Percentiles rank a stretch among this genome's conserved stretches.
phyloP scores from a whole-genome alignment of 192 early-diverging fungal genomes.

The Spizellomyces sp. region DNA sequence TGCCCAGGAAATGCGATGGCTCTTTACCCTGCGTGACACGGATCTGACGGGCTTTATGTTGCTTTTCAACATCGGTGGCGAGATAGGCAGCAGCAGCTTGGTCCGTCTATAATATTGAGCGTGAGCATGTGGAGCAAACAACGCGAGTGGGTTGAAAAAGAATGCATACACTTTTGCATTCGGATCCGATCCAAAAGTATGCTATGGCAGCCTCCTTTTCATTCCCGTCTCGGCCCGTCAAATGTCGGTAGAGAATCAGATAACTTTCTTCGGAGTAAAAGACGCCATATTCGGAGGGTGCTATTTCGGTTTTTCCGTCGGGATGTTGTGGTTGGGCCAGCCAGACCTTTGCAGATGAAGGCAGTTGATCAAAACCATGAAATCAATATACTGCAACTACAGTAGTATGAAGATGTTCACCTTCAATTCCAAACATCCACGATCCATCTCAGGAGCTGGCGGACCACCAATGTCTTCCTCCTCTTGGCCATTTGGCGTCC shows the following conservation, averaged over 20 bases:
- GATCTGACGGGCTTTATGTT: slow-evolving; percentile 31
- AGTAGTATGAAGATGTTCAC: slow-evolving; percentile 1
- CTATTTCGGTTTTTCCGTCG: background rate
- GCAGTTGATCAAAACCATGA: no score
- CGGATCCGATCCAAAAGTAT: slow-evolving; percentile 45
- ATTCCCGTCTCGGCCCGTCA: slow-evolving; percentile 35
- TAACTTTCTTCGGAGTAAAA: slow-evolving; percentile 40
- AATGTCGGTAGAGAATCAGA: slow-evolving; percentile 34
- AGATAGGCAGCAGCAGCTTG: slow-evolving; percentile 34
- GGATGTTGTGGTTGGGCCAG: background rate
- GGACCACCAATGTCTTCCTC: slow-evolving; percentile 36
- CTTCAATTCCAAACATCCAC: slow-evolving; percentile 26
- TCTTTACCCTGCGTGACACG: slow-evolving; percentile 43
- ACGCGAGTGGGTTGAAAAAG: background rate
- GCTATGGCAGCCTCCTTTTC: slow-evolving; percentile 34
- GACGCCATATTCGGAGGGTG: slow-evolving; percentile 24
- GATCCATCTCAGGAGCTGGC: slow-evolving; percentile 28
- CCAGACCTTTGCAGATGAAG: background rate
- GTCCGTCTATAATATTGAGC: slow-evolving; percentile 38
- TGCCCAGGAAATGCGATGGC: slow-evolving; percentile 33
- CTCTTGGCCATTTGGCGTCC: slow-evolving; percentile 17
- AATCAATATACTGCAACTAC: no score
- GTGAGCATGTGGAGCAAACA: background rate
- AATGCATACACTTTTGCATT: slow-evolving; percentile 29
- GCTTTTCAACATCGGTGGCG: slow-evolving; percentile 38